These are phyloP conservation scores for Mortierella alpina DNA, from an alignment of 192 early-diverging fungal species.

Conservation along the genomic window DNA sequence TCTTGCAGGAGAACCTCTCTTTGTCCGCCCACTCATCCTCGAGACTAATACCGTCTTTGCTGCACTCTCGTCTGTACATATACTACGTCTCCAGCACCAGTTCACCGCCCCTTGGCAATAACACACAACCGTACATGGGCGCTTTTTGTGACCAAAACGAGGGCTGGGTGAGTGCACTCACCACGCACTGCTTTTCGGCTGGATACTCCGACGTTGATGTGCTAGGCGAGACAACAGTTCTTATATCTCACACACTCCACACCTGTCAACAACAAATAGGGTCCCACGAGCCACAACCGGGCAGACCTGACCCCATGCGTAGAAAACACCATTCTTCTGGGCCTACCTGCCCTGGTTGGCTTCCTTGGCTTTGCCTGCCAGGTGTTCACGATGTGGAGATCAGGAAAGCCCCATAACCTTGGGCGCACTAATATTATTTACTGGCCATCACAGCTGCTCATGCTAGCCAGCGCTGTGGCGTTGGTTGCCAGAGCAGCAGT, in stretches of 20 bases:
- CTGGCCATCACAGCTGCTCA: conserved; percentile 42
- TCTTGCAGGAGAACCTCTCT: too few relatives aligned
- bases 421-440: conserved; percentile 46
- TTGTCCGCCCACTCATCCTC: too few relatives aligned
- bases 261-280: conserved; percentile 12
- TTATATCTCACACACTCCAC: not conserved
- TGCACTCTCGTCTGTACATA: too few relatives aligned
- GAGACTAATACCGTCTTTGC: too few relatives aligned
- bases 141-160: conserved; percentile 26
- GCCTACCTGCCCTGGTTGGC: conserved; percentile 27
- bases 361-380: conserved; percentile 12
- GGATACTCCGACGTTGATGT: not conserved
- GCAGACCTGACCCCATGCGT: conserved; percentile 49
- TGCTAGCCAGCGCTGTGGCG: conserved; percentile 28
- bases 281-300: conserved; percentile 20
- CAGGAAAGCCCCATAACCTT: conserved; percentile 38
- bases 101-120: too few relatives aligned
- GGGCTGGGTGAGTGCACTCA: conserved; percentile 31
- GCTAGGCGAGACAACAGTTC: not conserved
- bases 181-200: too few relatives aligned
- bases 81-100: too few relatives aligned
- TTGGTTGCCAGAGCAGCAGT: conserved; percentile 30
- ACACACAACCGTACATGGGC: not conserved
- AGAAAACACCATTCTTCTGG: conserved; percentile 47
- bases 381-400: conserved; percentile 16